Evolutionary conservation across 2,329 filamentous ascomycete species (phyloP).

Genomic region (Diplodia corticola): DNA sequence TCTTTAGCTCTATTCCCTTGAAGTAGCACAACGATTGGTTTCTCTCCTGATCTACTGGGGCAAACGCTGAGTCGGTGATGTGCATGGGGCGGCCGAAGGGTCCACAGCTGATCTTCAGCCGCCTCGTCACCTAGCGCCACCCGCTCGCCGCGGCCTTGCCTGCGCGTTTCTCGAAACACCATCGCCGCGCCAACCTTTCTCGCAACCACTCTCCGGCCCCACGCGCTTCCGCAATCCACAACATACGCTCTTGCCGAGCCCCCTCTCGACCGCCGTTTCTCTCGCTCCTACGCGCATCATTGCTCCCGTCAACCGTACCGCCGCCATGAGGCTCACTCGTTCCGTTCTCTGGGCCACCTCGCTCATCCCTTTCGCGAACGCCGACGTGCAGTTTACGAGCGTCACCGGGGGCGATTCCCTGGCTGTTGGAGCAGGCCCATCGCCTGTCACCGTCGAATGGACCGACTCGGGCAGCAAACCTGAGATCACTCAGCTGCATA

Average conservation of each 20-base stretch:
- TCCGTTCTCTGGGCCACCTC: conserved; percentile 9
- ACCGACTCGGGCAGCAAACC: conserved; percentile 56
- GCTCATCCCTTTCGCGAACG: conserved; percentile 47
- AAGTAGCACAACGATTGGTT: not conserved
- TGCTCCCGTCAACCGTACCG: not conserved
- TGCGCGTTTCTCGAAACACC: conserved; percentile 8
- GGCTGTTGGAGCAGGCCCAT: conserved; percentile 44
- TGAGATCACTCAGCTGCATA: conserved; percentile 50
- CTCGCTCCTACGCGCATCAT: not conserved
- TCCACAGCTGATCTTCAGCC: conserved; percentile 1
- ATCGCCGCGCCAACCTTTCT: not conserved
- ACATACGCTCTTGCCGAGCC: not conserved
- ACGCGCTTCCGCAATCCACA: not conserved
- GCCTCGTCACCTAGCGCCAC: not conserved
- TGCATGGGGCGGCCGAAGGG: conserved; percentile 2
- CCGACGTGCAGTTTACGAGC: conserved; percentile 56
- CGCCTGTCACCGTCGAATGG: conserved; percentile 57
- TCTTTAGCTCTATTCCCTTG: not conserved
- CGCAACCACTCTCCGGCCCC: not conserved
- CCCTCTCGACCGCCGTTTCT: not conserved
- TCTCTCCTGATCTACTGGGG: conserved; percentile 14
- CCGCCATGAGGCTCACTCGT: conserved; percentile 3
- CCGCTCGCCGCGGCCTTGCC: not conserved
- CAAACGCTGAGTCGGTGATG: not conserved
- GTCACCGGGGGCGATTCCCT: conserved; percentile 55